Conservation (phyloP, 208 protist genomes). For the Wallacemonas sp. region DNA sequence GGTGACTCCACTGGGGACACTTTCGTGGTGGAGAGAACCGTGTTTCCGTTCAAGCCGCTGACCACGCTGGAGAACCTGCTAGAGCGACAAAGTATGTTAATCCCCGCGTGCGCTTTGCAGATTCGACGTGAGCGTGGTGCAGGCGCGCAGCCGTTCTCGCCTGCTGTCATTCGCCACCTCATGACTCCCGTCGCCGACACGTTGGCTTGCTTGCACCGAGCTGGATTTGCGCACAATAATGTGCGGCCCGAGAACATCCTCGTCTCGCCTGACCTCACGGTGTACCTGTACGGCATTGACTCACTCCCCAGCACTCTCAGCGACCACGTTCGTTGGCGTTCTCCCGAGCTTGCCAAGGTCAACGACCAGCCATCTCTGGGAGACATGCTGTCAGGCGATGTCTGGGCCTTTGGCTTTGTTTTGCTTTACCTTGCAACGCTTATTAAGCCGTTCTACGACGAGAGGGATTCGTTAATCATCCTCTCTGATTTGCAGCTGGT, state of each 20-base stretch:
- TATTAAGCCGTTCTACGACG: constrained; percentile 13
- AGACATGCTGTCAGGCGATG: constrained; percentile 10
- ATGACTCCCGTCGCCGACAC: constrained; percentile 14
- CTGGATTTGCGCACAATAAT: constrained; percentile 24
- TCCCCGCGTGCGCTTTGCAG: not conserved
- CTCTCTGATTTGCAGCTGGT: constrained; percentile 16
- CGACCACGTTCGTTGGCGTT: constrained; percentile 15
- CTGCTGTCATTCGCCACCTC: constrained; percentile 14
- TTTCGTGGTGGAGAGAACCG: not conserved
- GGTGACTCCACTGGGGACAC: not conserved
- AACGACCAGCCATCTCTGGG: not conserved
- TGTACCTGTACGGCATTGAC: constrained; percentile 9
- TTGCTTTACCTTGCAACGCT: constrained; percentile 17
- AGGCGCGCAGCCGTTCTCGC: constrained; percentile 4
- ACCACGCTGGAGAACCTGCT: not conserved
- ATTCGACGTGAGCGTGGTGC: not conserved
- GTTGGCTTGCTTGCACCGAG: constrained; percentile 14
- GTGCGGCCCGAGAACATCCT: constrained; percentile 15
- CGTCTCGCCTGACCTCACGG: constrained; percentile 24
- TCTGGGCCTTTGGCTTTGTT: constrained; percentile 42
- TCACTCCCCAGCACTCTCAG: not conserved
- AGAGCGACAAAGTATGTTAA: not conserved
- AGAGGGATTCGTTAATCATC: constrained; percentile 16
- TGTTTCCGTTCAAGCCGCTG: constrained; percentile 4
- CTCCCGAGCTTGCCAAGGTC: constrained; percentile 19